Evolutionary conservation across 139 green algal genomes (phyloP), one percentile per base, ranked within the genome.

Genomic region (Ettlia oleoabundans): DNA sequence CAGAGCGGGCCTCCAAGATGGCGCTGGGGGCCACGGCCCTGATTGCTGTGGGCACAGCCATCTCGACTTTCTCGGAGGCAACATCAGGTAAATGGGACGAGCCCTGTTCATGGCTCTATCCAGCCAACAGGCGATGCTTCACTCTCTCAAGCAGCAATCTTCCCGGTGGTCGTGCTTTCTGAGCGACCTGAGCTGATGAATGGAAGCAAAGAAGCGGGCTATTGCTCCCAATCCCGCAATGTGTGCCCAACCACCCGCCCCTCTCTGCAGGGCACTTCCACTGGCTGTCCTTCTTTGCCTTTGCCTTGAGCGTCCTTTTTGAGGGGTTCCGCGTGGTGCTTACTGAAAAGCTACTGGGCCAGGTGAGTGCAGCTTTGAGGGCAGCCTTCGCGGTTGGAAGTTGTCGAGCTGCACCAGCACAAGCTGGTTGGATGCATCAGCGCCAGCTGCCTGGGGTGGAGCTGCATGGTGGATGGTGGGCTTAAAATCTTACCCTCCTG

Each of bases 311-410:
- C 47, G 66, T 88, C 10, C 26, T 85, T 32, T 88, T 84, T 41
- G 86, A 90, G 51, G 77, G 40, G 4, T 28, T 86, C 4, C 69
- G 86, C 2, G 86, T 90, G 40, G 85, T 90, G 30, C 55, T 85
- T 35, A 65, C 74, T 3, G 69, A 85, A 55, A 53, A 63, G 79
- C 68, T 85, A 41, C 58, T 86, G 43, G 83, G 74, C 28, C 58
- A 61, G 53, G 69, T 40, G 62, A 51, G 58, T 24, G 21, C 37
- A n/a, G n/a, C n/a, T n/a, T n/a, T n/a, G n/a, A n/a, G n/a, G n/a
- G n/a, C n/a, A n/a, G n/a, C n/a, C n/a, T n/a, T n/a, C n/a, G n/a
- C n/a, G n/a, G n/a, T n/a, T n/a, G n/a, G n/a, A n/a, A n/a, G n/a
- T n/a, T n/a, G n/a, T n/a, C n/a, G n/a, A n/a, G n/a, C n/a, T n/a